A percentile compares a stretch with the other conserved stretches of the same genome.
Conservation (phyloP, 2,329 filamentous ascomycete species). For the Emmonsia crescens region DNA sequence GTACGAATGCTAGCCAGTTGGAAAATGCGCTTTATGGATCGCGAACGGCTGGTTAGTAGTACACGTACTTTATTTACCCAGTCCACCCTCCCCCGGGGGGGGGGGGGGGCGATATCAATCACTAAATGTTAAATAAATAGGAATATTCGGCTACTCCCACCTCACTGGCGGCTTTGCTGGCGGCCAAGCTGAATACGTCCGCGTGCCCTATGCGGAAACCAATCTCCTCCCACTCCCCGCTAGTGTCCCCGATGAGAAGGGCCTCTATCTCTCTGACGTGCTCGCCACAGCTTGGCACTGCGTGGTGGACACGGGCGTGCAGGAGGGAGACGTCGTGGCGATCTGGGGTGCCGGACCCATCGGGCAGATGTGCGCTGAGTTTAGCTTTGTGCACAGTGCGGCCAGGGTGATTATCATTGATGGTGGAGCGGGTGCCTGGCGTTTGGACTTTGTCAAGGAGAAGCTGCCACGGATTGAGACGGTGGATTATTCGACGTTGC, state of each 20-base stretch:
- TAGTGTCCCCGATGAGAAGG: constrained; percentile 74
- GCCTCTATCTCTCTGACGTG: constrained; percentile 70
- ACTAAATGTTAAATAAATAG: constrained; percentile 12
- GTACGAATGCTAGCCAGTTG: constrained; percentile 62
- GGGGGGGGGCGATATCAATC: background rate
- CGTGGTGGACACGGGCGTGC: constrained; percentile 75
- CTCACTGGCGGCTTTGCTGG: constrained; percentile 81
- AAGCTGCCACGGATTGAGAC: constrained; percentile 56
- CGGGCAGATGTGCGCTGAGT: constrained; percentile 64
- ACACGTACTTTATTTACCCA: background rate
- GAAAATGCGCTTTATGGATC: constrained; percentile 69
- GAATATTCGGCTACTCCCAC: constrained; percentile 60
- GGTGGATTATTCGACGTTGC: constrained; percentile 58
- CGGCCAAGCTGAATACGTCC: constrained; percentile 76
- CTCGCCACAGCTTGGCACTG: constrained; percentile 70
- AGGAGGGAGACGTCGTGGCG: constrained; percentile 63
- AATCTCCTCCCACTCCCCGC: constrained; percentile 72
- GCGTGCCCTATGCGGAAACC: constrained; percentile 68
- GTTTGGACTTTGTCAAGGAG: constrained; percentile 56
- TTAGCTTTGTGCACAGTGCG: constrained; percentile 60
- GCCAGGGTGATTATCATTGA: constrained; percentile 70
- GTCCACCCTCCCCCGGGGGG: too few relatives aligned
- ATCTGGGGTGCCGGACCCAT: constrained; percentile 80
- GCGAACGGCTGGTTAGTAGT: constrained; percentile 52
- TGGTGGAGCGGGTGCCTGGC: constrained; percentile 48